Base-by-base conservation (phyloP, 345 rosid genomes). In the Passiflora organensis region DNA sequence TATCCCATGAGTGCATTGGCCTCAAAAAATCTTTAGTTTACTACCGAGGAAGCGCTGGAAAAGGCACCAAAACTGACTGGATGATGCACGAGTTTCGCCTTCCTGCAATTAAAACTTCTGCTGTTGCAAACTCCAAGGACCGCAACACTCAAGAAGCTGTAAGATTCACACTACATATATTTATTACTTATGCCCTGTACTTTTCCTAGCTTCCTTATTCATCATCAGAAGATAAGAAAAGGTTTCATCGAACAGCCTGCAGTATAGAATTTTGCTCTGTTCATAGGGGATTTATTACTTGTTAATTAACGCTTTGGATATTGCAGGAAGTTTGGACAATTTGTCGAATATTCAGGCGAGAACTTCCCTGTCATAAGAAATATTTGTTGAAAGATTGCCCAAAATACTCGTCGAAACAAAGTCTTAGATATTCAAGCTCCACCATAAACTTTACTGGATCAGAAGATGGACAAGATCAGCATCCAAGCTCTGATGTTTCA, bases 61-160 rank as follows among this genome's bases (percentile, higher is more conserved):
- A 80, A 65, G 85, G 82, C 58, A 64, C 65, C 34, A 80, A 77
- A 65, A 70, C 80, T 13, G 70, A 74, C 28, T 77, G 82, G 85
- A 72, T 80, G 75, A 77, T 77, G 82, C 85, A 80, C 37, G 82
- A 80, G 46, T 80, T 77, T 64, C 78, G 80, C 41, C 82, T 76
- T 23, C 81, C 76, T 13, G 11, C 50, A 1, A 28, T 3, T 18
- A 22, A 42, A 15, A 32, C 15, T 8, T 16, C 56, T 18, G 19
- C 60, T 4, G 19, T 23, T 25, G 18, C 55, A 8, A 17, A 47
- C 1, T 16, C 38, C 6, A 36, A 57, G 1, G 13, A 4, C 21
- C 43, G 20, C 13, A 42, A 60, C 39, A 21, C 32, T 62, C 63
- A 54, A 22, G 71, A 71, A 56, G 70, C 67, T 1, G 66, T 62